Base-by-base conservation (phyloP, 257 asterid species). In the Nicotiana otophora region DNA sequence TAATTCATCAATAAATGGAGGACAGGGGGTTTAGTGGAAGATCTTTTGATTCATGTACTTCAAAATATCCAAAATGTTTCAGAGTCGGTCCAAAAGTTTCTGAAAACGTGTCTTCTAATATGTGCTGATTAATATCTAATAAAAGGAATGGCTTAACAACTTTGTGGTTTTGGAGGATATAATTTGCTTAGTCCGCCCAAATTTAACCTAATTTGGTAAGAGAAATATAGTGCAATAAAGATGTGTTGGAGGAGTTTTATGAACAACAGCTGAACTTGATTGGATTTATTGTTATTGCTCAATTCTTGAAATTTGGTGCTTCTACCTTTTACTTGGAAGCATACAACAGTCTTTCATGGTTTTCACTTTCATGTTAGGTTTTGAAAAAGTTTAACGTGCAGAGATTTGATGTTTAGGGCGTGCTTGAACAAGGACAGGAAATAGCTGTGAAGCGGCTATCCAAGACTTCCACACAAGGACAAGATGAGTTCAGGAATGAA, bases 401-500 rank as follows among this genome's bases (percentile, higher is more conserved):
- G 80, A 72, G 33, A 23, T 48, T 23, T 74, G 80, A 48, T 74
- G 42, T 74, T 48, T 48, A 74, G 80, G 89, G 87, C 2, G 9
- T 63, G 76, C 82, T 86, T 76, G 74, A 84, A 77, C 80, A 78
- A 1, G 85, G 86, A 81, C 81, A 81, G 31, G 87, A 86, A 87
- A 76, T 87, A 28, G 90, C 90, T 9, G 88, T 87, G 65, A 87
- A 87, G 64, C 85, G 90, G n/a, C 82, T 87, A 8, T 87, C 90
- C 7, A 79, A 55, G 82, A 70, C 85, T 63, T 87, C 90, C 2
- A 65, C 20, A 6, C 90, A 87, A 82, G 90, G 90, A 42, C 77
- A 60, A 10, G 87, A 81, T 0, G 87, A 87, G 85, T 87, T 85
- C 84, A 87, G 39, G 87, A 87, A 83, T 62, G 90, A 87, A 78